Evolutionary conservation across 2,329 filamentous ascomycete species (phyloP).

Genomic region (Pochonia chlamydosporia): DNA sequence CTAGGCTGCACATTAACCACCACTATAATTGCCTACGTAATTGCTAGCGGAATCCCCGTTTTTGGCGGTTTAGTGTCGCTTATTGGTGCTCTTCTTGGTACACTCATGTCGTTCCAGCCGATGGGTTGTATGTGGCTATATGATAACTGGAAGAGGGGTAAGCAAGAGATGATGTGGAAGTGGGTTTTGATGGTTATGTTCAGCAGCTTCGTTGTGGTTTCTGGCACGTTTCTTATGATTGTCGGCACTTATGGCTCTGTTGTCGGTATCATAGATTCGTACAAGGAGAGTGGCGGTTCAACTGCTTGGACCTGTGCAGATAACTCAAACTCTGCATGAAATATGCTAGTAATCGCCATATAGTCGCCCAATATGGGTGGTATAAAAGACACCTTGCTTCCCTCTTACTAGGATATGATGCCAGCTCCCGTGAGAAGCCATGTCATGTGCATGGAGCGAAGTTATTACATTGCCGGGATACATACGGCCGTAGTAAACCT

Average conservation of each 20-base stretch:
- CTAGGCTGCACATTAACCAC: constrained; percentile 16
- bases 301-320: constrained; percentile 36
- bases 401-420: too few relatives aligned
- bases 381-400: too few relatives aligned
- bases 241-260: constrained; percentile 39
- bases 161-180: background rate
- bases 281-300: constrained; percentile 27
- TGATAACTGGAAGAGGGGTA: constrained; percentile 18
- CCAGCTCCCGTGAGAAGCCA: too few relatives aligned
- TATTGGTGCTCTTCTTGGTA: constrained; percentile 22
- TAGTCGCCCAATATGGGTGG: too few relatives aligned
- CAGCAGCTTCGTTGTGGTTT: constrained; percentile 1
- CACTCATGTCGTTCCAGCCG: constrained; percentile 22
- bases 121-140: constrained; percentile 23
- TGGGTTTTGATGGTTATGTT: constrained; percentile 11
- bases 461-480: too few relatives aligned
- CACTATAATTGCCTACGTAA: constrained; percentile 15
- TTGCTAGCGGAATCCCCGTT: constrained; percentile 16
- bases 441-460: too few relatives aligned
- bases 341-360: too few relatives aligned
- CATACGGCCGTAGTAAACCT: too few relatives aligned
- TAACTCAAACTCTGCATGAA: constrained; percentile 28
- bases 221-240: constrained; percentile 32
- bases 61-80: constrained; percentile 27
- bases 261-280: constrained; percentile 25